A percentile compares a stretch with the other conserved stretches of the same genome.
Conservation (phyloP, 2,329 filamentous ascomycete species). For the Scytalidium lignicola region DNA sequence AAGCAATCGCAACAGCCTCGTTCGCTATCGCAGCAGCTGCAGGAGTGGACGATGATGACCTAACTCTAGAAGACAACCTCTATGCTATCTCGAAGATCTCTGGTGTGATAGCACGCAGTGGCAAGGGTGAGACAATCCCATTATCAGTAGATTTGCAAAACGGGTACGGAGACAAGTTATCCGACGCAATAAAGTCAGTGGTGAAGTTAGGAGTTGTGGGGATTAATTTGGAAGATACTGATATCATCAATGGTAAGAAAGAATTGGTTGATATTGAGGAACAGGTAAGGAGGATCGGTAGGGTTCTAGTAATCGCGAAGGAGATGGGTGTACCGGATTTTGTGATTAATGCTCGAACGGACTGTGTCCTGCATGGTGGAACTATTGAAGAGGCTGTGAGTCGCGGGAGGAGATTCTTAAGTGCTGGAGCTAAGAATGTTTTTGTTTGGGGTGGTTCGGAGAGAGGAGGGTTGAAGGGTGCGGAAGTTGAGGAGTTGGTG, state of each 20-base stretch:
- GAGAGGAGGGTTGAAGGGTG: constrained; percentile 35
- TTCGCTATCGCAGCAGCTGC: constrained; percentile 44
- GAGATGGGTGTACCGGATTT: constrained; percentile 48
- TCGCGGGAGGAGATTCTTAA: constrained; percentile 50
- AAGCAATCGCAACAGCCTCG: constrained; percentile 26
- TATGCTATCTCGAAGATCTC: constrained; percentile 40
- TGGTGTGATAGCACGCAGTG: constrained; percentile 29
- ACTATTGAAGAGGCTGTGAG: constrained; percentile 37
- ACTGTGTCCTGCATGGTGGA: constrained; percentile 41
- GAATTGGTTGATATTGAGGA: constrained; percentile 33
- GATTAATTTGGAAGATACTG: constrained; percentile 54
- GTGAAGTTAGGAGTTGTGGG: constrained; percentile 50
- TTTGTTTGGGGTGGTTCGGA: constrained; percentile 53
- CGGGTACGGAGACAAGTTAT: constrained; percentile 46
- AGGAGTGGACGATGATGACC: constrained; percentile 40
- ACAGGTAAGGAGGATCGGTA: constrained; percentile 43
- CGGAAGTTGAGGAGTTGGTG: constrained; percentile 43
- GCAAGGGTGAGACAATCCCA: constrained; percentile 36
- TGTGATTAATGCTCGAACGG: constrained; percentile 53
- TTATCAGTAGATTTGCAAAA: constrained; percentile 57
- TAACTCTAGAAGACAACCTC: constrained; percentile 48
- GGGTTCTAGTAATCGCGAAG: constrained; percentile 36
- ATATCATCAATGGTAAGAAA: constrained; percentile 28
- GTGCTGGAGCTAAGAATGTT: constrained; percentile 51
- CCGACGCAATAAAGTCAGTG: constrained; percentile 37